These are phyloP conservation scores for Circinella umbellata DNA, from an alignment of 371 early-diverging fungal species.

Conservation along the genomic window DNA sequence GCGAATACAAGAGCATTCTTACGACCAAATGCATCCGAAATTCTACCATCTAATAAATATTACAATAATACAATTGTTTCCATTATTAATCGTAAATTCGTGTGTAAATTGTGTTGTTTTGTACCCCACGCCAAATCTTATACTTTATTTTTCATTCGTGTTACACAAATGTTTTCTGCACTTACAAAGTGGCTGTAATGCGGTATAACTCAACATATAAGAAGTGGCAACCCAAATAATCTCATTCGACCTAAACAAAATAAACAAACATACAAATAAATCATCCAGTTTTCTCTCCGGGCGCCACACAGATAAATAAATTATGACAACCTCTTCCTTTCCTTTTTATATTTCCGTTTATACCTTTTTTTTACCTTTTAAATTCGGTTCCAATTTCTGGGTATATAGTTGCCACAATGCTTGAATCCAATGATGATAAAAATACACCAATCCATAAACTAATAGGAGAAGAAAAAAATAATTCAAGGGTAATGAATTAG, in stretches of 20 bases:
- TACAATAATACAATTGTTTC: not conserved
- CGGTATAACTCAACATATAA: slow-evolving; percentile 77
- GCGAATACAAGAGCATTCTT: slow-evolving; percentile 59
- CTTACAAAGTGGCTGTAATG: slow-evolving; percentile 78
- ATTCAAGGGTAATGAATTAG: too few relatives aligned
- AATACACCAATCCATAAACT: slow-evolving; percentile 57
- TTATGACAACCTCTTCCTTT: too few relatives aligned
- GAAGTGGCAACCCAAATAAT: slow-evolving; percentile 78
- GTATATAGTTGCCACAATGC: slow-evolving; percentile 80
- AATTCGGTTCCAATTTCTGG: slow-evolving; percentile 82
- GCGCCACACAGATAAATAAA: not conserved
- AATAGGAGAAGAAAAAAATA: not conserved
- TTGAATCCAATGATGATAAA: slow-evolving; percentile 77
- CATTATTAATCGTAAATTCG: too few relatives aligned
- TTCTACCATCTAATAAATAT: slow-evolving; percentile 44
- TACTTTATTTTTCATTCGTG: slow-evolving; percentile 2
- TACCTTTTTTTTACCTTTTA: slow-evolving; percentile 34
- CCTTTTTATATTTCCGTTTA: not conserved
- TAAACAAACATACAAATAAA: not conserved
- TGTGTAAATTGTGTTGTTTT: too few relatives aligned
- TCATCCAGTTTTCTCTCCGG: not conserved
- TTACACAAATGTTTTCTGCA: not conserved
- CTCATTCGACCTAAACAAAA: slow-evolving; percentile 41
- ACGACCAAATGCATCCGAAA: slow-evolving; percentile 76
- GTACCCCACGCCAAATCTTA: not conserved